Evolutionary conservation across 225 moss, liverwort and hornwort species (phyloP).

Genomic region (Sphagnum tenellum): DNA sequence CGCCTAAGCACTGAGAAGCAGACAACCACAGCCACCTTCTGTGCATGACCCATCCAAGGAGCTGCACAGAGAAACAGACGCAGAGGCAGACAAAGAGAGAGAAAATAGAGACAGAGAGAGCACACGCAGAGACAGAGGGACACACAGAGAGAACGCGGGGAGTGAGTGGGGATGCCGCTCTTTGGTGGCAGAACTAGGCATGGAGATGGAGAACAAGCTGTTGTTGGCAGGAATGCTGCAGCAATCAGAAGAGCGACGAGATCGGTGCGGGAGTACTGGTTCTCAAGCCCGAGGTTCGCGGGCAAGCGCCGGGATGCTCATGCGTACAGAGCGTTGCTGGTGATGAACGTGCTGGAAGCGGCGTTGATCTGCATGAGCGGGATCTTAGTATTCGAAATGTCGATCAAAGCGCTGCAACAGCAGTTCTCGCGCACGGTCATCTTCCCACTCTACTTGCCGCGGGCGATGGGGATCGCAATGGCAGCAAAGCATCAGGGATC

Average conservation of each 20-base stretch:
- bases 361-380: conserved; percentile 15
- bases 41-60: too few relatives aligned
- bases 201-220: too few relatives aligned
- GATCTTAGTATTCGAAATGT: conserved; percentile 28
- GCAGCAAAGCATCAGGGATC: conserved; percentile 56
- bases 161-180: too few relatives aligned
- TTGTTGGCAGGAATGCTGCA: too few relatives aligned
- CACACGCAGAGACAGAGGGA: too few relatives aligned
- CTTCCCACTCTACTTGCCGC: conserved; percentile 65
- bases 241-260: conserved; percentile 1
- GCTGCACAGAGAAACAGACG: too few relatives aligned
- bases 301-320: conserved; percentile 8
- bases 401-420: conserved; percentile 8
- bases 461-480: conserved; percentile 36
- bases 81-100: too few relatives aligned
- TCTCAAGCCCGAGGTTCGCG: conserved; percentile 18
- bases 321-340: conserved; percentile 10
- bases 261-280: conserved; percentile 17
- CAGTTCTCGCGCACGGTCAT: conserved; percentile 25
- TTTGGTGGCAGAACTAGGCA: too few relatives aligned
- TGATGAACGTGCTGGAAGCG: conserved; percentile 17
- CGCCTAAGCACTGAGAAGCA: too few relatives aligned
- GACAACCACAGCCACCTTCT: too few relatives aligned
- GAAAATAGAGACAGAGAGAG: too few relatives aligned
- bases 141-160: too few relatives aligned